Conservation (phyloP, 257 asterid species). For the Fraxinus pennsylvanica region DNA sequence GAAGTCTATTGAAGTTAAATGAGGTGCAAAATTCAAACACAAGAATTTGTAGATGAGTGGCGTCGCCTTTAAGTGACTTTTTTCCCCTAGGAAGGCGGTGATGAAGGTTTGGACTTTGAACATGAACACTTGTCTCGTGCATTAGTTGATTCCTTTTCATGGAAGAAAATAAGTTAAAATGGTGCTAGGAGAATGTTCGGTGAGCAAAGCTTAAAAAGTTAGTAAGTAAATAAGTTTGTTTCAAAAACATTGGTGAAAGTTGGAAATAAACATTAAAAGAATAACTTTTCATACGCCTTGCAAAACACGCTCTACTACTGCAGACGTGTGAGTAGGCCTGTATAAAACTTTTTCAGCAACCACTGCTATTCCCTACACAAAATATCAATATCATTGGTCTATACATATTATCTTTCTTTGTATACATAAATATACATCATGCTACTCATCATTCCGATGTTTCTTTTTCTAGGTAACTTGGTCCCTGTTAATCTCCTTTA, state of each 20-base stretch:
- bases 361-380: not conserved
- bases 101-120: not conserved
- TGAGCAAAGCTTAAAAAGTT: not conserved
- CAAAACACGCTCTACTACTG: not conserved
- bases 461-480: not conserved
- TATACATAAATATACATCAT: not conserved
- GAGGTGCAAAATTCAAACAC: constrained; percentile 11
- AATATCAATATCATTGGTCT: not conserved
- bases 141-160: not conserved
- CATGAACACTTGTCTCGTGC: not conserved
- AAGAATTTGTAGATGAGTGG: not conserved
- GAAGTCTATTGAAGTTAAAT: not conserved
- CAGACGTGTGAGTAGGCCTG: not conserved
- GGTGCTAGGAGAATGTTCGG: not conserved
- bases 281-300: not conserved
- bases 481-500: not conserved
- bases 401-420: not conserved
- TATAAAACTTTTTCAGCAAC: not conserved
- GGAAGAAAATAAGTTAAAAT: not conserved
- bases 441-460: not conserved
- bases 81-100: not conserved
- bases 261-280: not conserved
- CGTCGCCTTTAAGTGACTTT: constrained; percentile 6
- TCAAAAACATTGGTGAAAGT: not conserved
- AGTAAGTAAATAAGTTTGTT: not conserved